phyloP scores from a whole-genome alignment of 495 filamentous ascomycete species.

The Ramalina intermedia region DNA sequence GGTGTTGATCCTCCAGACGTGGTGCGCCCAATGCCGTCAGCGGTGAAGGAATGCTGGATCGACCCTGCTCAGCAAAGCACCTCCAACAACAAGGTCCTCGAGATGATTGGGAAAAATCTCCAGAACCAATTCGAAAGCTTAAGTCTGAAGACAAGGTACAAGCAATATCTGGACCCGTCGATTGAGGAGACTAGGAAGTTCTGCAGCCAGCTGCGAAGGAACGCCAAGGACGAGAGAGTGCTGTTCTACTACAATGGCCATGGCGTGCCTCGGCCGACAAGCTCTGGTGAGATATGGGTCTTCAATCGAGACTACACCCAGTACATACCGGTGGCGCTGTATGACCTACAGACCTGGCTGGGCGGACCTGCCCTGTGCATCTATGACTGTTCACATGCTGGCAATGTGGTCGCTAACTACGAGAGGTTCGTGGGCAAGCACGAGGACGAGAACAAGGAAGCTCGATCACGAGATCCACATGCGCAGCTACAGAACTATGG shows the following conservation, averaged over 20 bases:
- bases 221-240: conserved; percentile 88
- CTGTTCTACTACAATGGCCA: conserved; percentile 98
- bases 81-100: conserved; percentile 69
- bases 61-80: conserved; percentile 64
- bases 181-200: conserved; percentile 96
- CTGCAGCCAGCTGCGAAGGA: conserved; percentile 72
- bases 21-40: conserved; percentile 81
- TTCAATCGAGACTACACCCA: conserved; percentile 99
- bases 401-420: conserved; percentile 89
- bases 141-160: conserved; percentile 86
- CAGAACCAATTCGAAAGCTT: conserved; percentile 93
- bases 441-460: conserved; percentile 66
- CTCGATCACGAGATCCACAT: conserved; percentile 55
- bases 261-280: conserved; percentile 91
- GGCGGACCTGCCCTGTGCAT: conserved; percentile 92
- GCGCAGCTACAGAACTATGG: conserved; percentile 53
- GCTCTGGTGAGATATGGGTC: conserved; percentile 96
- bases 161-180: conserved; percentile 89
- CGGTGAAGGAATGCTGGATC: conserved; percentile 93
- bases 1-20: conserved; percentile 95
- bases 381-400: conserved; percentile 92
- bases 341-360: conserved; percentile 91
- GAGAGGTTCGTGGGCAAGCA: conserved; percentile 90
- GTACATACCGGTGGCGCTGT: conserved; percentile 93
- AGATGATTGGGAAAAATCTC: conserved; percentile 87